Conservation (phyloP, 1,284 basidiomycete genomes). For the Mycena sp. region DNA sequence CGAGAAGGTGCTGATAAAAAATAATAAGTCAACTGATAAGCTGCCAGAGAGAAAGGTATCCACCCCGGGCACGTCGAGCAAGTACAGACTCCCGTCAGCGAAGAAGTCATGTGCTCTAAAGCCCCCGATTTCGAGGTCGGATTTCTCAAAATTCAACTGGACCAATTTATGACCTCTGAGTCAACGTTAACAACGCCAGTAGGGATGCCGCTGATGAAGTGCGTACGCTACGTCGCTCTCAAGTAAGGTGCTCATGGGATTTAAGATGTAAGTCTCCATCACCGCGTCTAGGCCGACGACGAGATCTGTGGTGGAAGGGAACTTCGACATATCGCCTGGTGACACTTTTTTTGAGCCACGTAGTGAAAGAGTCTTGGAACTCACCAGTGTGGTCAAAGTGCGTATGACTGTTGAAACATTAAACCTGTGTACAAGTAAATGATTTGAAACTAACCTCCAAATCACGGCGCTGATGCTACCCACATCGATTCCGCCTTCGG, state of each 20-base stretch:
- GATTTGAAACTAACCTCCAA: constrained; percentile 34
- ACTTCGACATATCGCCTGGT: constrained; percentile 37
- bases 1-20: constrained; percentile 17
- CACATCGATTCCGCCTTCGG: constrained; percentile 26
- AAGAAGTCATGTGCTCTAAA: constrained; percentile 29
- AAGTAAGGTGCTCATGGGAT: constrained; percentile 27
- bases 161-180: constrained; percentile 3
- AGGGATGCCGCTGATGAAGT: neutral
- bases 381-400: constrained; percentile 32
- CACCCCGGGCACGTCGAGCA: constrained; percentile 26
- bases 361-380: neutral
- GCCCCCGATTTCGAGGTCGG: constrained; percentile 9
- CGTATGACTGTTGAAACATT: neutral
- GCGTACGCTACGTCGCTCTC: constrained; percentile 31
- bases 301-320: constrained; percentile 32
- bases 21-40: neutral
- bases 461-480: constrained; percentile 33
- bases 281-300: constrained; percentile 29
- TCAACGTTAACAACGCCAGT: neutral
- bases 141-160: neutral
- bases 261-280: constrained; percentile 16
- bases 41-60: neutral
- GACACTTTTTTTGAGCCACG: neutral
- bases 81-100: constrained; percentile 31
- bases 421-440: neutral